Conservation (phyloP, 202 grass and related monocot genomes). For the Zoysia matrella region DNA sequence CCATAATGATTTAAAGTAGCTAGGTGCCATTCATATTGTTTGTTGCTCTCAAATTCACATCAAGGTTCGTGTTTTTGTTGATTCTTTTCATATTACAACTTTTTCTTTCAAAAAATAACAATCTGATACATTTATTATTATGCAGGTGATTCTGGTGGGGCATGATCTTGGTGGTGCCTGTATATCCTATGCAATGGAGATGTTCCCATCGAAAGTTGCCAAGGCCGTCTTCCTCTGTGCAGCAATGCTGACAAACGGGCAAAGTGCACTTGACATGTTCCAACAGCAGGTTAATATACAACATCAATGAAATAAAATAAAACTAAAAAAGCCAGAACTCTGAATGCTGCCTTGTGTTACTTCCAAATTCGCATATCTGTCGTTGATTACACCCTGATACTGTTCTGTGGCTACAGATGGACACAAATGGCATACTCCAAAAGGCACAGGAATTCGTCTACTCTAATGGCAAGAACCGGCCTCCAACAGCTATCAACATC, state of each 20-base stretch:
- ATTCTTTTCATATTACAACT: not conserved
- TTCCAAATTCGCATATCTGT: constrained; percentile 5
- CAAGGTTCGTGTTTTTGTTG: not conserved
- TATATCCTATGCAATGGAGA: constrained; percentile 91
- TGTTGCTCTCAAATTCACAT: constrained; percentile 8
- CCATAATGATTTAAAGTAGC: constrained; percentile 16
- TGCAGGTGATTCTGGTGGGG: constrained; percentile 88
- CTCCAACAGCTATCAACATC: constrained; percentile 81
- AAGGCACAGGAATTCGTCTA: constrained; percentile 87
- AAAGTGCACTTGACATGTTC: constrained; percentile 78
- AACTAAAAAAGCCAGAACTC: not conserved
- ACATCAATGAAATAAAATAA: not conserved
- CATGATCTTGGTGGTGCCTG: constrained; percentile 94
- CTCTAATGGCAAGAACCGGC: constrained; percentile 78
- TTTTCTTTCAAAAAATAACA: not conserved
- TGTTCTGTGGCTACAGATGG: constrained; percentile 48
- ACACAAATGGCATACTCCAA: constrained; percentile 67
- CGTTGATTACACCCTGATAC: constrained; percentile 8
- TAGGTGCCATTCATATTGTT: not conserved
- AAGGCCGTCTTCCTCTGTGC: constrained; percentile 92
- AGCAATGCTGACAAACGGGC: constrained; percentile 73
- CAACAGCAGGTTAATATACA: constrained; percentile 68
- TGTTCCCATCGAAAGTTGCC: constrained; percentile 70
- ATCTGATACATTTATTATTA: constrained; percentile 33
- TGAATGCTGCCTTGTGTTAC: not conserved